These are phyloP conservation scores for Echeveria elegans DNA, from an alignment of 164 flowering plant genomes.

Conservation along the genomic window DNA sequence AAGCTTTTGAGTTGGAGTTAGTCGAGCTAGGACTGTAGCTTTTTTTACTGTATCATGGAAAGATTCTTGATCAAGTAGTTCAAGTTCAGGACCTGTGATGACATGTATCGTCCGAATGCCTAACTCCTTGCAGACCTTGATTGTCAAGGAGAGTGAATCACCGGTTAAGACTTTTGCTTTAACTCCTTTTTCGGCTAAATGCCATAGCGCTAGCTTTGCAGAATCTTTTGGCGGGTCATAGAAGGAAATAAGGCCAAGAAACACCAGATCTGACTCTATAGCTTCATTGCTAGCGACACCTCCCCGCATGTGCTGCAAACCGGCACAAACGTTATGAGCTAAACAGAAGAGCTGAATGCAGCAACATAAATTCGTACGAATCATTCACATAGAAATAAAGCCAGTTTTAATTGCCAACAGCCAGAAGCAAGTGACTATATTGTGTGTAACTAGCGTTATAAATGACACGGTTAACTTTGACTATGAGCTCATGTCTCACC, in stretches of 20 bases:
- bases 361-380: not conserved
- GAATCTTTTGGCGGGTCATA: conserved; percentile 81
- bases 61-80: conserved; percentile 36
- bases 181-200: conserved; percentile 65
- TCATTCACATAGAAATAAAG: not conserved
- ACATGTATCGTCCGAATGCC: conserved; percentile 59
- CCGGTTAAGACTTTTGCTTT: conserved; percentile 69
- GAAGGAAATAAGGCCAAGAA: conserved; percentile 58
- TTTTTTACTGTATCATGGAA: conserved; percentile 57
- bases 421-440: not conserved
- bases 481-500: conserved; percentile 18
- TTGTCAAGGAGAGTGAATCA: conserved; percentile 56
- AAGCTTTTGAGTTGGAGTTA: conserved; percentile 71
- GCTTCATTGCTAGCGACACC: conserved; percentile 14
- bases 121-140: conserved; percentile 61
- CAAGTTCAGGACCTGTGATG: conserved; percentile 70
- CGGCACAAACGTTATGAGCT: not conserved
- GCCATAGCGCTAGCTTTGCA: conserved; percentile 69
- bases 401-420: not conserved
- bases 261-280: conserved; percentile 55
- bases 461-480: not conserved
- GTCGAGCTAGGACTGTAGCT: conserved; percentile 68
- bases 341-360: not conserved
- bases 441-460: not conserved
- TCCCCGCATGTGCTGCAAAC: conserved; percentile 27